Percentiles rank a stretch among this genome's conserved stretches.
These are phyloP conservation scores for Yarrowia alimentaria DNA, from an alignment of 805 yeast genomes.

Conservation along the genomic window DNA sequence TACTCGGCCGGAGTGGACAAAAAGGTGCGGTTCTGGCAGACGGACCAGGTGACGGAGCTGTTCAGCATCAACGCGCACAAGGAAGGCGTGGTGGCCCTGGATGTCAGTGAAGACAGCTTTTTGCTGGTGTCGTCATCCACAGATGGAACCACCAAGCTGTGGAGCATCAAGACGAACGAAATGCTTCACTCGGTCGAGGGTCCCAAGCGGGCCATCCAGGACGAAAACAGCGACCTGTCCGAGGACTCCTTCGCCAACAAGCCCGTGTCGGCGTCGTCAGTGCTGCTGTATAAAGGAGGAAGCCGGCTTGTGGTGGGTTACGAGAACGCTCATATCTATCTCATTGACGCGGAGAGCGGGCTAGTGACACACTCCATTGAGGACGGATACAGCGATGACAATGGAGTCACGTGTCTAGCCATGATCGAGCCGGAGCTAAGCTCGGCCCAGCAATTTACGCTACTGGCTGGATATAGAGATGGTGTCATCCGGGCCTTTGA, in stretches of 20 bases:
- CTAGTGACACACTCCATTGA: conserved; percentile 28
- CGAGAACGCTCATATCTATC: conserved; percentile 30
- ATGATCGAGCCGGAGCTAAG: not conserved
- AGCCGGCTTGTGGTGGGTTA: conserved; percentile 31
- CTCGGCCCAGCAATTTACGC: conserved; percentile 14
- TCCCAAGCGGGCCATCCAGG: conserved; percentile 30
- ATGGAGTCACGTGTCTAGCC: conserved; percentile 15
- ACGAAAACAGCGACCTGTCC: conserved; percentile 29
- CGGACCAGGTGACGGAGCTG: conserved; percentile 12
- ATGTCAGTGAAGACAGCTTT: conserved; percentile 29
- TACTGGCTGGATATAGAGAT: conserved; percentile 30
- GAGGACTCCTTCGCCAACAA: conserved; percentile 24
- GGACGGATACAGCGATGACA: conserved; percentile 10
- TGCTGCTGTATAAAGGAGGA: conserved; percentile 28
- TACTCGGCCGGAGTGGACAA: conserved; percentile 33
- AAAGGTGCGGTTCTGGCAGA: conserved; percentile 32
- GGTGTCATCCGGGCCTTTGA: conserved; percentile 31
- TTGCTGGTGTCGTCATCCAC: conserved; percentile 32
- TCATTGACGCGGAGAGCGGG: conserved; percentile 32
- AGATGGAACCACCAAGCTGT: conserved; percentile 33
- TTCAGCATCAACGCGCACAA: conserved; percentile 30
- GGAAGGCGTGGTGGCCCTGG: conserved; percentile 30
- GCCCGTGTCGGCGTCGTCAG: conserved; percentile 19
- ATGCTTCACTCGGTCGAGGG: conserved; percentile 28
- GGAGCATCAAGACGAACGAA: conserved; percentile 30